Percentiles rank a stretch among this genome's conserved stretches.
Conservation (phyloP, 768 basidiomycete species). For the Phlegmacium glaucopus region DNA sequence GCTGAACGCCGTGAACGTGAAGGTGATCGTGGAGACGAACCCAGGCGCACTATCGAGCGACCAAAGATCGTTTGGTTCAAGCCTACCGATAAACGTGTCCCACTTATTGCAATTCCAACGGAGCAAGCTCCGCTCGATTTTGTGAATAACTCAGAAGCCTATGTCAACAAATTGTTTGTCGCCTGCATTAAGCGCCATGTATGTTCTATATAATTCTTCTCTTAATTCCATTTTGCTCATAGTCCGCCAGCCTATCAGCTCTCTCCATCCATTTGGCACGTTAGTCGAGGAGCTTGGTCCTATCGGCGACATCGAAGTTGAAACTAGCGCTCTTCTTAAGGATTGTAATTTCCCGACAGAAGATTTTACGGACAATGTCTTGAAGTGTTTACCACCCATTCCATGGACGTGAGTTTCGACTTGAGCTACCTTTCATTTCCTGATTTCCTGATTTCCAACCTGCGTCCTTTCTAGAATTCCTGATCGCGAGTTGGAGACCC, state of each 20-base stretch:
- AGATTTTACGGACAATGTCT: conserved; percentile 92
- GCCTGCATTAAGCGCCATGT: conserved; percentile 99
- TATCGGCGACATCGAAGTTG: conserved; percentile 98
- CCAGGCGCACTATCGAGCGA: conserved; percentile 75
- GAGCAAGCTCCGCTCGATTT: conserved; percentile 98
- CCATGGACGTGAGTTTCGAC: conserved; percentile 77
- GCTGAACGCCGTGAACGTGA: conserved; percentile 96
- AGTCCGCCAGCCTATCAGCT: conserved; percentile 75
- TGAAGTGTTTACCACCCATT: conserved; percentile 93
- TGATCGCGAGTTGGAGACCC: conserved; percentile 82
- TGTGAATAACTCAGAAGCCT: conserved; percentile 89
- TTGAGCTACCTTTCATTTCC: background rate
- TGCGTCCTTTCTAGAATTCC: conserved; percentile 57
- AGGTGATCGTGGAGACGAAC: conserved; percentile 86
- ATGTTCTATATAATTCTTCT: conserved; percentile 27
- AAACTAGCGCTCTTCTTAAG: conserved; percentile 95
- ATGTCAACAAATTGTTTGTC: conserved; percentile 89
- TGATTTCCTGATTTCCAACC: background rate
- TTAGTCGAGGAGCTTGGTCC: conserved; percentile 96
- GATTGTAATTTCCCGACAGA: conserved; percentile 99
- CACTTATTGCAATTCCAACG: conserved; percentile 96
- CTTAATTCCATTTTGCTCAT: conserved; percentile 3
- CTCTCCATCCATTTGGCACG: conserved; percentile 97
- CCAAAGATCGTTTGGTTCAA: conserved; percentile 99
- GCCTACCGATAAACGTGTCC: conserved; percentile 98